Percentiles rank a stretch among this genome's conserved stretches.
Evolutionary conservation across 768 basidiomycete genomes (phyloP).

Genomic region (Lactifluus piperatus): DNA sequence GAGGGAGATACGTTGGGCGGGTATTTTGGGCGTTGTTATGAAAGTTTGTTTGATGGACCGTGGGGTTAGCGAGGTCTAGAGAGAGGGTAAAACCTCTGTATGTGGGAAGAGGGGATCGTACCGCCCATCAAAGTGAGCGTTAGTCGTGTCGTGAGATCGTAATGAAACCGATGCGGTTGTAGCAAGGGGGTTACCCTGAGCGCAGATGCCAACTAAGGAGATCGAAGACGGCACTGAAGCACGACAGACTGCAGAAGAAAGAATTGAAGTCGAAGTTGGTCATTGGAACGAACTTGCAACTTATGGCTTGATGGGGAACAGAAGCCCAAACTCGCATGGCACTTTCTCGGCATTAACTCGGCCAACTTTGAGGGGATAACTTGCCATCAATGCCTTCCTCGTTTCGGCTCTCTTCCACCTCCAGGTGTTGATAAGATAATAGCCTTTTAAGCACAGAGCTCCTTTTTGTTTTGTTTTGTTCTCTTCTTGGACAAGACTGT

Average conservation of each 20-base stretch:
- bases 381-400: too few relatives aligned
- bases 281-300: too few relatives aligned
- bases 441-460: too few relatives aligned
- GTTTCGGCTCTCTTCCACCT: too few relatives aligned
- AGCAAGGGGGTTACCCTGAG: background rate
- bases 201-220: background rate
- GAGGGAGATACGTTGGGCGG: background rate
- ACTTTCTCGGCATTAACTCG: too few relatives aligned
- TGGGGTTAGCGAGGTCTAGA: background rate
- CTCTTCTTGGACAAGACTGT: too few relatives aligned
- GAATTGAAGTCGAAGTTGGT: too few relatives aligned
- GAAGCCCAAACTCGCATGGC: too few relatives aligned
- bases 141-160: background rate
- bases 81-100: background rate
- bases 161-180: too few relatives aligned
- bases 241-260: background rate
- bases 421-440: too few relatives aligned
- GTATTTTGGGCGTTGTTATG: background rate
- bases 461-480: background rate
- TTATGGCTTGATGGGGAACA: too few relatives aligned
- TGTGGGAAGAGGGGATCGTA: background rate
- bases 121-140: background rate
- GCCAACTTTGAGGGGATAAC: too few relatives aligned
- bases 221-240: background rate
- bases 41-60: conserved; percentile 3